Conservation (phyloP, 371 early-diverging fungal species). For the Mucor sp. region DNA sequence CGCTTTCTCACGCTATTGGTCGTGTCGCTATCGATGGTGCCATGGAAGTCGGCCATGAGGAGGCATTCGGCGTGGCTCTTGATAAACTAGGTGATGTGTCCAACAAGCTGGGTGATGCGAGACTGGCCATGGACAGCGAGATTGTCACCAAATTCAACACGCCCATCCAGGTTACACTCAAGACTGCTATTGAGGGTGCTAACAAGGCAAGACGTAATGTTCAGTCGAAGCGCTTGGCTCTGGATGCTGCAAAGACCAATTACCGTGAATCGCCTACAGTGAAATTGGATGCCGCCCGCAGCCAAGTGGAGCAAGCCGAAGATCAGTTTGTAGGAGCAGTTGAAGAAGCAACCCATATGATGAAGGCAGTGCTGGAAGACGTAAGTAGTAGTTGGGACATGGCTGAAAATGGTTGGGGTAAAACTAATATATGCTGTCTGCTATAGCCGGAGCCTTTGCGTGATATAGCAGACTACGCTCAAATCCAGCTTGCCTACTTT, state of each 20-base stretch:
- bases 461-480: slow-evolving; percentile 81
- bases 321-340: slow-evolving; percentile 92
- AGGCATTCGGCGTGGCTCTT: slow-evolving; percentile 81
- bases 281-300: slow-evolving; percentile 66
- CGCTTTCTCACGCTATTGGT: slow-evolving; percentile 75
- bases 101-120: slow-evolving; percentile 81
- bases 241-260: slow-evolving; percentile 83
- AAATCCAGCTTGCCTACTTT: slow-evolving; percentile 86
- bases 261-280: slow-evolving; percentile 64
- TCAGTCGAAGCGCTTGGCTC: slow-evolving; percentile 69
- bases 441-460: slow-evolving; percentile 82
- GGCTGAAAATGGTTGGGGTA: background rate
- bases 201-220: slow-evolving; percentile 87
- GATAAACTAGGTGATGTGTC: slow-evolving; percentile 80
- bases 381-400: slow-evolving; percentile 51
- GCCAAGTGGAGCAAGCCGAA: slow-evolving; percentile 88
- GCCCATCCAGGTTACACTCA: slow-evolving; percentile 72
- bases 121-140: slow-evolving; percentile 74
- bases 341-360: slow-evolving; percentile 88
- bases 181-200: slow-evolving; percentile 75
- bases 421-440: background rate
- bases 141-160: slow-evolving; percentile 73
- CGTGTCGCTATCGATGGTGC: slow-evolving; percentile 69
- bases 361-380: slow-evolving; percentile 88
- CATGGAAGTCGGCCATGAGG: slow-evolving; percentile 70